Percentiles rank a stretch among this genome's conserved stretches.
phyloP scores from a whole-genome alignment of 148 eudicot genomes.

The Cornus suecica region DNA sequence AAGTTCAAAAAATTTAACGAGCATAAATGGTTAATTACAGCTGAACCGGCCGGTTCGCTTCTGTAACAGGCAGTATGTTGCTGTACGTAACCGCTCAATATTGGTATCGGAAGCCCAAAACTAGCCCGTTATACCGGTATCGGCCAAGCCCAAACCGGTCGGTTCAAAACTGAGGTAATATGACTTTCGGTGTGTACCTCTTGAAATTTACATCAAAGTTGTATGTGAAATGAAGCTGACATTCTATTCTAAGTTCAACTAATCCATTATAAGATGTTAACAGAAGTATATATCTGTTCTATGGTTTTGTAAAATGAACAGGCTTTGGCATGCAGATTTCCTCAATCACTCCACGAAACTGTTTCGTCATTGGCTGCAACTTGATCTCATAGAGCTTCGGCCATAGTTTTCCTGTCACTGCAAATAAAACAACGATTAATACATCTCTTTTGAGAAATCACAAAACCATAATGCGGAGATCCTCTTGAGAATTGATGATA shows the following conservation, averaged over 20 bases:
- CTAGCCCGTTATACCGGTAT: too few relatives aligned
- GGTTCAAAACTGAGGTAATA: too few relatives aligned
- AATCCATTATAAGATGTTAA: not conserved
- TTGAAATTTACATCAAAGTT: not conserved
- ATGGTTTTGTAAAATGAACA: slow-evolving; percentile 27
- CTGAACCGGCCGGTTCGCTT: too few relatives aligned
- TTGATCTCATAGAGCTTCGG: slow-evolving; percentile 89
- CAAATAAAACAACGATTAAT: not conserved
- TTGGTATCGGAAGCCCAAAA: too few relatives aligned
- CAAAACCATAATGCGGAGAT: not conserved
- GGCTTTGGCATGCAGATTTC: slow-evolving; percentile 45
- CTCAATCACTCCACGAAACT: slow-evolving; percentile 32
- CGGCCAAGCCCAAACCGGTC: too few relatives aligned
- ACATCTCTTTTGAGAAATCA: not conserved
- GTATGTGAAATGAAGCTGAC: too few relatives aligned
- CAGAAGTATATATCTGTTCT: not conserved
- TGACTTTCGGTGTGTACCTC: not conserved
- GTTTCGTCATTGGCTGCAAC: slow-evolving; percentile 46
- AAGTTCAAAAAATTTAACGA: too few relatives aligned
- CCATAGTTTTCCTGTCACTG: slow-evolving; percentile 97
- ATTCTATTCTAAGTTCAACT: not conserved
- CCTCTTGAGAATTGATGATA: not conserved
- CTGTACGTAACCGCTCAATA: too few relatives aligned
- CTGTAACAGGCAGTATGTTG: too few relatives aligned
- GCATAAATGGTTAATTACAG: too few relatives aligned